These are phyloP conservation scores for Geosmithia flava DNA, from an alignment of 2,329 filamentous ascomycete species.

Conservation along the genomic window DNA sequence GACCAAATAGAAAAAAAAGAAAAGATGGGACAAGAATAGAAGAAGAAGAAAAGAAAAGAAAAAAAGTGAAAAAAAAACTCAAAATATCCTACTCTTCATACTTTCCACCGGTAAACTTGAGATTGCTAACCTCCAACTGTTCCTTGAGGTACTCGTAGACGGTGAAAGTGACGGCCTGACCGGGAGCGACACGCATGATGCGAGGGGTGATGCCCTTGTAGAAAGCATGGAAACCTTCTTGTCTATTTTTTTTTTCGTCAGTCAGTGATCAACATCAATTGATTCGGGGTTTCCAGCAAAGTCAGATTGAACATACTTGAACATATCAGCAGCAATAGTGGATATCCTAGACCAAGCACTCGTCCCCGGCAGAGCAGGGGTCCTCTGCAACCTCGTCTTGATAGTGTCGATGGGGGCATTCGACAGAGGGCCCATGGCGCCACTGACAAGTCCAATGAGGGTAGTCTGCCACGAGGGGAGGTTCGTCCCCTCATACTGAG, in stretches of 20 bases:
- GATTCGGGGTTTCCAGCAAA: background rate
- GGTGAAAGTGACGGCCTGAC: conserved; percentile 69
- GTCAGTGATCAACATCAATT: background rate
- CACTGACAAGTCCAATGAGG: conserved; percentile 77
- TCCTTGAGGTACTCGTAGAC: conserved; percentile 70
- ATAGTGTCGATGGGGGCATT: conserved; percentile 99
- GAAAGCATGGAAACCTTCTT: conserved; percentile 89
- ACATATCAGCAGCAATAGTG: conserved; percentile 71
- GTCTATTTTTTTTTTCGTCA: conserved; percentile 31
- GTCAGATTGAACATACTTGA: conserved; percentile 41
- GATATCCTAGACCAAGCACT: conserved; percentile 70
- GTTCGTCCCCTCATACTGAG: conserved; percentile 48
- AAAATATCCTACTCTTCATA: conserved; percentile 48
- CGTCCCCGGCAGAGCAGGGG: conserved; percentile 68
- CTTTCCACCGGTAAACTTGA: conserved; percentile 45
- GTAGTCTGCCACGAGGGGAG: conserved; percentile 87
- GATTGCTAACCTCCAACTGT: conserved; percentile 57
- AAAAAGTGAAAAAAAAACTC: too few species aligned
- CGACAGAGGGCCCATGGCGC: conserved; percentile 89
- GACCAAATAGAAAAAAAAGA: background rate
- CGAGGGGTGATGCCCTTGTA: conserved; percentile 98
- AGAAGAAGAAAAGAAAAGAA: background rate
- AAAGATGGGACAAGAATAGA: background rate
- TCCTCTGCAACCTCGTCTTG: conserved; percentile 92
- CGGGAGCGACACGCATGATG: conserved; percentile 93